A percentile compares a stretch with the other conserved stretches of the same genome.
phyloP scores from a whole-genome alignment of 2,329 filamentous ascomycete genomes.

The Neofusicoccum sp. region DNA sequence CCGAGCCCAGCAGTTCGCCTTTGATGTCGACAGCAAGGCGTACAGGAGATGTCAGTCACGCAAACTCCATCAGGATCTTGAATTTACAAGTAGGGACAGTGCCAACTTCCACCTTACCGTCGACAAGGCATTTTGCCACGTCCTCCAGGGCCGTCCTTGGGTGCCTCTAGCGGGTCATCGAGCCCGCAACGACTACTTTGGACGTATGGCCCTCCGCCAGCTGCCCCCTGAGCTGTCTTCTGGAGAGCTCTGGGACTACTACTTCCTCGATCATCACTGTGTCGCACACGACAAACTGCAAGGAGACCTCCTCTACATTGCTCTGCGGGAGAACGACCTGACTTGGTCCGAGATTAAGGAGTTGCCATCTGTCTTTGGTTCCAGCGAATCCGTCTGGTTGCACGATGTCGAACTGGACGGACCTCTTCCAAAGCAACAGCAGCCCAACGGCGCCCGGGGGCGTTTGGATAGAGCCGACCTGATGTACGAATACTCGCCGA shows the following conservation, averaged over 20 bases:
- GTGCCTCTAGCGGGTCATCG: constrained; percentile 40
- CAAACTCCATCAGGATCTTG: constrained; percentile 38
- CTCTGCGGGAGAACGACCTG: constrained; percentile 39
- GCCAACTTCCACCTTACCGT: constrained; percentile 36
- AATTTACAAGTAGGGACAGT: constrained; percentile 37
- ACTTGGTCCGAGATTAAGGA: constrained; percentile 41
- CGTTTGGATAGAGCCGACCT: constrained; percentile 34
- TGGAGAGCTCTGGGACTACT: constrained; percentile 39
- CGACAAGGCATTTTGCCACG: constrained; percentile 35
- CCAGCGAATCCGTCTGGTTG: constrained; percentile 38
- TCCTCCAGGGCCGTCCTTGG: constrained; percentile 39
- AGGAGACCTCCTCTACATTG: constrained; percentile 41
- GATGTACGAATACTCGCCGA: constrained; percentile 43
- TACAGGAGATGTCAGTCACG: constrained; percentile 39
- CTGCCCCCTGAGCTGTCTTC: constrained; percentile 34
- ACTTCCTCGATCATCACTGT: constrained; percentile 42
- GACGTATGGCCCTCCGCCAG: constrained; percentile 37
- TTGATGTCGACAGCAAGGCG: constrained; percentile 38
- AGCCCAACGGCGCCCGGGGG: background rate
- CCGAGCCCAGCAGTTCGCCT: constrained; percentile 37
- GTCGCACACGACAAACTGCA: constrained; percentile 43
- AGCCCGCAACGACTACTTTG: constrained; percentile 38
- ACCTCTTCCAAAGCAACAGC: constrained; percentile 34
- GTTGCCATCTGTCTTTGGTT: constrained; percentile 31
- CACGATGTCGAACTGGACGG: constrained; percentile 41